These are phyloP conservation scores for Aspergillus awamori DNA, from an alignment of 2,329 filamentous ascomycete species.

Conservation along the genomic window DNA sequence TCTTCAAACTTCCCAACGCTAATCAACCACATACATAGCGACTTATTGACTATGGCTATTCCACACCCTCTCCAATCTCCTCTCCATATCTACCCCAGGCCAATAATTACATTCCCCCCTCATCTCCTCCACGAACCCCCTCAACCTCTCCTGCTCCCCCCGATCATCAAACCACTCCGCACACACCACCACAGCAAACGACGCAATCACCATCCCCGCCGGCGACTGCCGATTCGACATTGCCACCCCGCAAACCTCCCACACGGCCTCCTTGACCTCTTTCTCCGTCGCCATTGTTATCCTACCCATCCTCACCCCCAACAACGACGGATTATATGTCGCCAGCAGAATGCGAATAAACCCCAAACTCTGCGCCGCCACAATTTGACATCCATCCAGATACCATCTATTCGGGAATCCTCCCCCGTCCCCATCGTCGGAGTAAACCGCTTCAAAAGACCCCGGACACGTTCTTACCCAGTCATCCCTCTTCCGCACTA, in stretches of 20 bases:
- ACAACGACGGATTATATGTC: not conserved
- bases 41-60: not conserved
- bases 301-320: not conserved
- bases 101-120: not conserved
- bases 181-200: not conserved
- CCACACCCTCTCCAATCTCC: not conserved
- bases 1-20: not conserved
- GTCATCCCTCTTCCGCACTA: conserved; percentile 27
- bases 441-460: not conserved
- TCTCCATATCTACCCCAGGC: not conserved
- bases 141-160: not conserved
- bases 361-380: not conserved
- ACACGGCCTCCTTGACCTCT: conserved; percentile 34
- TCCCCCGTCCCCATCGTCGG: not conserved
- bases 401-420: not conserved
- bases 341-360: not conserved
- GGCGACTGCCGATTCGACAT: conserved; percentile 24
- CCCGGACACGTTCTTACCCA: not conserved
- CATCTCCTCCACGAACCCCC: not conserved
- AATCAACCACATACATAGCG: not conserved
- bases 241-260: conserved; percentile 25
- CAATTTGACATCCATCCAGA: not conserved
- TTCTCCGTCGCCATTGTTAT: not conserved
- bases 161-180: not conserved
- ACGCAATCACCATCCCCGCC: conserved; percentile 17